Evolutionary conservation across 441 rosid genomes (phyloP).

Genomic region (Eutrema salsugineum): DNA sequence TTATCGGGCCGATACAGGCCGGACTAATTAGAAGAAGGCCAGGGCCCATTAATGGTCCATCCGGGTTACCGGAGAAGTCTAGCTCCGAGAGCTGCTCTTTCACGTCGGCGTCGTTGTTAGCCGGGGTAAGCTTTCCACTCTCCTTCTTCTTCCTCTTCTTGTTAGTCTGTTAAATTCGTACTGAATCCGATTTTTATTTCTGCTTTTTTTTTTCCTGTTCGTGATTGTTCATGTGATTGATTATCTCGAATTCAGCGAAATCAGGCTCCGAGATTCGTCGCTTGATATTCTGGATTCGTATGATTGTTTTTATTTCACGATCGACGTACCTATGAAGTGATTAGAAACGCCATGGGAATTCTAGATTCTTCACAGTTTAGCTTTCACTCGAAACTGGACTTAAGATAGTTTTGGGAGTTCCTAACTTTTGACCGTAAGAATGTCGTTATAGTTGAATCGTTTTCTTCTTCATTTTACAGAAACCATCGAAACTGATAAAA

Average conservation of each 20-base stretch:
- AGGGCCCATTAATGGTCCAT: not conserved
- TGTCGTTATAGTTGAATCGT: not conserved
- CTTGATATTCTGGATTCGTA: not conserved
- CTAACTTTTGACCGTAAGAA: no score
- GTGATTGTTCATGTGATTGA: not conserved
- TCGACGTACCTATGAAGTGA: not conserved
- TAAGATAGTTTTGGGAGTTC: not conserved
- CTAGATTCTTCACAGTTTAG: not conserved
- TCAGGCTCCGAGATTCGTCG: not conserved
- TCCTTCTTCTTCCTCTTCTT: not conserved
- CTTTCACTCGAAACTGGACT: not conserved
- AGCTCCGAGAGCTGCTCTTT: not conserved
- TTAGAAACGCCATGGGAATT: not conserved
- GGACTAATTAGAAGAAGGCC: not conserved
- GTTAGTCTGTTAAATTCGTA: no score
- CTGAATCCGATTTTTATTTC: not conserved
- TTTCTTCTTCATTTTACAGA: not conserved
- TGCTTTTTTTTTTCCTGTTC: not conserved
- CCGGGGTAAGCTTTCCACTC: not conserved
- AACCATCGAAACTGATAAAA: not conserved
- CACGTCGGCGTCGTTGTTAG: constrained; percentile 1
- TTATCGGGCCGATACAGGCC: not conserved
- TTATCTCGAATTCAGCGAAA: not conserved
- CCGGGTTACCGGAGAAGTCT: not conserved
- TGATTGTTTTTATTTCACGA: not conserved